phyloP scores from a whole-genome alignment of 164 flowering plant species.

The Tetrastigma voinierianum region DNA sequence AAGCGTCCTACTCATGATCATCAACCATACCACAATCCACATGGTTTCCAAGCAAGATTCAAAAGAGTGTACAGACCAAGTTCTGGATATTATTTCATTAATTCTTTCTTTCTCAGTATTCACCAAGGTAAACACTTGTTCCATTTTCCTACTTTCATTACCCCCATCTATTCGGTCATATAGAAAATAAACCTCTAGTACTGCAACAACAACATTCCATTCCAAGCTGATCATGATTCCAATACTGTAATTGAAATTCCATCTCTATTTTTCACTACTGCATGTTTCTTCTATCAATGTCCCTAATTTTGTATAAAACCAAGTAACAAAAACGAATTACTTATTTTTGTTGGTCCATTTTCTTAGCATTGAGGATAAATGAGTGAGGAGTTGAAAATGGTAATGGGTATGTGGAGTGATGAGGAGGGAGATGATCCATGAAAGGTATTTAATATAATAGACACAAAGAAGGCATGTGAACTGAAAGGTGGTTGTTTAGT shows the following conservation, averaged over 20 bases:
- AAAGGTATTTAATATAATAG: conserved; percentile 14
- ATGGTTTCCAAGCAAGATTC: background rate
- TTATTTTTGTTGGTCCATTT: background rate
- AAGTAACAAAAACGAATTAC: background rate
- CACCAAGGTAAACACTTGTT: background rate
- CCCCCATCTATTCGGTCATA: background rate
- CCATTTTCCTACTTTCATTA: background rate
- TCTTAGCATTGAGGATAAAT: conserved; percentile 20
- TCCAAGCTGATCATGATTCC: background rate
- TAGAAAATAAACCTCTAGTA: background rate
- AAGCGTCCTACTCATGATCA: background rate
- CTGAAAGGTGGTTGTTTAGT: conserved; percentile 37
- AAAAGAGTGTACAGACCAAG: conserved; percentile 21
- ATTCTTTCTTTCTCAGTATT: conserved; percentile 30
- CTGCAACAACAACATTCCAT: background rate
- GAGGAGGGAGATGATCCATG: conserved; percentile 6
- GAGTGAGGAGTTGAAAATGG: conserved; percentile 25
- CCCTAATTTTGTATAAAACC: too few relatives aligned
- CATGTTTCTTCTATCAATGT: background rate
- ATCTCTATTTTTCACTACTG: background rate
- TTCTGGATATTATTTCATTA: conserved; percentile 24
- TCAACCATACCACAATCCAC: too few relatives aligned
- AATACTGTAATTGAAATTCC: conserved; percentile 4
- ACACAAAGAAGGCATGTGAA: conserved; percentile 31
- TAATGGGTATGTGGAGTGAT: conserved; percentile 17